Conservation (phyloP, 129 eudicot genomes). For the Artemisia tridentata region DNA sequence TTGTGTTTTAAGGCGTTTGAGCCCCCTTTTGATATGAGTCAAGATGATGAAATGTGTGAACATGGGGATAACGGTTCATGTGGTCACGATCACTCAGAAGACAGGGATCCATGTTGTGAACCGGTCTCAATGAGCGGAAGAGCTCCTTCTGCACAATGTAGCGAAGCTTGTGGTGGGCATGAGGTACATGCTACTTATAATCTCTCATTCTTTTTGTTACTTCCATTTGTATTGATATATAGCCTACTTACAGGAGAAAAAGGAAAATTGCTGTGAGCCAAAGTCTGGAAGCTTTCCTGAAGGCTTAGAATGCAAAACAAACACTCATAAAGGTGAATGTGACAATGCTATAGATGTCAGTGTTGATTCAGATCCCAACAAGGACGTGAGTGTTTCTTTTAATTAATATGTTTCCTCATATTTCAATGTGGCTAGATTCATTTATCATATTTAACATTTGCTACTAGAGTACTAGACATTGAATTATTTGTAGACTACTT, state of each 20-base stretch:
- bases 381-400: conserved; percentile 44
- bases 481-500: conserved; percentile 6
- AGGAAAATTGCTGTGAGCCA: conserved; percentile 34
- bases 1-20: conserved; percentile 73
- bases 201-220: conserved; percentile 9
- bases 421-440: conserved; percentile 10
- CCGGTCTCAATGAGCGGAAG: conserved; percentile 43
- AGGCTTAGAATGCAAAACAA: conserved; percentile 25
- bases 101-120: conserved; percentile 36
- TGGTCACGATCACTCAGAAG: conserved; percentile 35
- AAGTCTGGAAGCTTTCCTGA: conserved; percentile 30
- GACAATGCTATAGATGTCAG: conserved; percentile 18
- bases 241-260: conserved; percentile 43
- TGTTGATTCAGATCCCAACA: conserved; percentile 32
- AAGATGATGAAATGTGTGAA: conserved; percentile 49
- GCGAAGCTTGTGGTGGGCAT: conserved; percentile 30
- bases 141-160: conserved; percentile 25
- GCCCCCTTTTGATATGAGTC: conserved; percentile 92
- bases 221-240: conserved; percentile 34
- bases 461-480: conserved; percentile 17
- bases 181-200: conserved; percentile 24
- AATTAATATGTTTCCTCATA: background rate
- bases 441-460: conserved; percentile 11
- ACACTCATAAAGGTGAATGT: conserved; percentile 31
- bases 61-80: conserved; percentile 39